Base-by-base conservation (phyloP, 768 basidiomycete species). In the Dentipellis fragilis region DNA sequence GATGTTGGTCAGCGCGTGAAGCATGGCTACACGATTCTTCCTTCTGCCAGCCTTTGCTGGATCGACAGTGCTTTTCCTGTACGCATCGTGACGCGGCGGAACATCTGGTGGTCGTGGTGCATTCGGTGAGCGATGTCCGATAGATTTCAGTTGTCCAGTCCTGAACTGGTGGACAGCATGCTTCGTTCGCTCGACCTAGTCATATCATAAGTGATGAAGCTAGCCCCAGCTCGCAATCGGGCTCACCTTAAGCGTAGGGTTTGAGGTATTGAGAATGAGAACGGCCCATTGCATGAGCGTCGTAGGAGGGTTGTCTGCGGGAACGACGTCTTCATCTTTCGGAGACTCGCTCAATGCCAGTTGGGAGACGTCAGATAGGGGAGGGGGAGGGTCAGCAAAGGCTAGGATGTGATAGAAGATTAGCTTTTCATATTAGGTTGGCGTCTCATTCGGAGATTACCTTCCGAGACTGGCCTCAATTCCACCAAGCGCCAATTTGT, bases 1-100 rank as follows among this genome's bases (percentile, higher is more conserved):
- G 52, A 93, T 89, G 64, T 89, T 89, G 0, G 89, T 89, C 1
- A 91, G 69, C 1, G 89, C 86, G 67, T 90, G 89, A 8, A 91
- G 68, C 85, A 90, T 88, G 11, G 81, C 79, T 0, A 83, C 80
- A 22, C 83, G 70, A 58, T 79, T 87, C 68, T 81, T 84, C 47
- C 83, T 70, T 56, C 72, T 82, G 46, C 74, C 76, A 14, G 83
- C 73, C 61, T 85, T 82, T 0, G 71, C 75, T 0, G 83, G 81
- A 58, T 81, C 77, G 3, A 86, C 80, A 0, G 75, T 78, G 57
- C 81, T 80, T 47, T 68, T 69, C 23, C 70, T 54, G 56, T 76
- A 78, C 0, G 69, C 65, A 0, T 76, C 78, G 42, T 86, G 81
- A 14, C 87, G 74, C 1, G 82, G 77, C 4, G 87, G 89, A 3